Evolutionary conservation across 306 rosid genomes (phyloP), one percentile per base, ranked within the genome.

Genomic region (Dryas alaskensis): DNA sequence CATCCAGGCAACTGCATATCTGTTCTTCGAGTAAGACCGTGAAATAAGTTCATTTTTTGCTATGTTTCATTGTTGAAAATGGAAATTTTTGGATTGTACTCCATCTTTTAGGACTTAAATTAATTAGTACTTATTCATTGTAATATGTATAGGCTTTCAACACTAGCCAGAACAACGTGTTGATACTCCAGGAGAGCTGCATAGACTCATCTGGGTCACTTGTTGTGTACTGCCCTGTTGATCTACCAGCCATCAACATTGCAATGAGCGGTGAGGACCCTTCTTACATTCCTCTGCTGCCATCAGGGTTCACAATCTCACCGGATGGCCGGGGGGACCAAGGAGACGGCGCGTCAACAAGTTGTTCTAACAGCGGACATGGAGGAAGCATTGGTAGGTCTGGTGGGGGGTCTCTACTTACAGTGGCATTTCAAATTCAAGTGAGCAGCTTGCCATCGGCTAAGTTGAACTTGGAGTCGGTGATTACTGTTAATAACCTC

Each of bases 221-320:
- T 0, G 94, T 94, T 17, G 97, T 94, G 47, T 94, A 89, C 60
- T 86, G 92, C 72, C 96, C 98, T 0, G 92, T 94, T 19, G 98
- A 94, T 55, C 84, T 91, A 4, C 91, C 97, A 8, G 80, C 90
- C 7, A 89, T 94, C 40, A 88, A 91, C 90, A 78, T 89, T 4
- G 98, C 96, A 47, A 89, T 94, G 96, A 94, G 95, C 46, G 98
- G 98, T 0, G 98, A 91, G 72, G 98, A 94, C 55, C 88, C 97
- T 16, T 91, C 98, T 0, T 83, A 79, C 82, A 89, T 94, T 45
- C 97, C 97, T 0, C 69, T 94, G n/a, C 86, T 89, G 0, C 98
- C 98, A 0, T 91, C 97, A 0, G 98, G 98, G 4, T 94, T 94
- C 83, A 78, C 95, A 11, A 88, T 94, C 11, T 11, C 87, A 16